Base-by-base conservation (phyloP, 139 green algal genomes). In the Coelastrella sp. region DNA sequence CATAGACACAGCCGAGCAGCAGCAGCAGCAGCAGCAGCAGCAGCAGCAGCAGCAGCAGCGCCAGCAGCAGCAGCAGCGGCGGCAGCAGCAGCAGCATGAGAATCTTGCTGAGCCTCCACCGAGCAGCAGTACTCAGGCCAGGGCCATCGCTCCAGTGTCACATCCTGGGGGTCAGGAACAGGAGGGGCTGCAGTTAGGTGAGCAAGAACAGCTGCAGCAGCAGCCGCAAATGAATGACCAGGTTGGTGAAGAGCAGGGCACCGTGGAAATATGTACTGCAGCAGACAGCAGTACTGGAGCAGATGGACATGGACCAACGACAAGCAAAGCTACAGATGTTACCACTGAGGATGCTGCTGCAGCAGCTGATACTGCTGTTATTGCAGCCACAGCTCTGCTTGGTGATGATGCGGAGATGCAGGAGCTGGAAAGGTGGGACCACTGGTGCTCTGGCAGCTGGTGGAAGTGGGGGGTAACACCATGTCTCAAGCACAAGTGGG, bases 371-470 rank as follows among this genome's bases (percentile, higher is more conserved):
- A 32, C 4, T 64, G 68, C 74, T 25, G 50, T 35, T 57, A 57
- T 32, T 32, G 76, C 34, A 43, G 76, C 57, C 25, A 6, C 76
- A 60, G 76, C 76, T 21, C 57, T 57, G 76, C 59, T 71, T 37
- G 60, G 51, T 50, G 27, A 19, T 64, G 79, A 35, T 77, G 72
- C 27, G 15, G 86, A 91, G 34, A 69, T 93, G 79, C 89, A 89
- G n/a, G 79, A 74, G 23, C 85, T 95, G 5, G 92, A 94, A 41
- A 72, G 41, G 71, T 79, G 71, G 45, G 45, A 13, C 45, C 11
- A n/a, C n/a, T n/a, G n/a, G n/a, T n/a, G n/a, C n/a, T 57, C 15
- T 9, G 45, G 45, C 45, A 23, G 45, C 45, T 57, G 45, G 90
- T 93, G 48, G 40, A 78, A 35, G 81, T n/a, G n/a, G n/a, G n/a